Conservation (phyloP, 805 yeast genomes). For the Candida tammaniensis region DNA sequence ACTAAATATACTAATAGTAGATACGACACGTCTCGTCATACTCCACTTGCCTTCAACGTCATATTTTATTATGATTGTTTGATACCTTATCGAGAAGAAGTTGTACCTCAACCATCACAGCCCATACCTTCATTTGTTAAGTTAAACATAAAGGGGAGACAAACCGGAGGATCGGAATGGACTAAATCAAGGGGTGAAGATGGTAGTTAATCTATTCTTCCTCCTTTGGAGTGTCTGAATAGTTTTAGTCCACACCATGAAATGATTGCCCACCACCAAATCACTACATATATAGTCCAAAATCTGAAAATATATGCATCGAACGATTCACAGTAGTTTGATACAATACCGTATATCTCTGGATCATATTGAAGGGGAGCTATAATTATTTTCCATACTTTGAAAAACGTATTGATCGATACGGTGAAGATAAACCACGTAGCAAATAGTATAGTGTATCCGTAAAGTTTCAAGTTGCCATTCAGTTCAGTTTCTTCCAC, state of each 20-base stretch:
- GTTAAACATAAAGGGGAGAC: slow-evolving; percentile 48
- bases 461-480: slow-evolving; percentile 21
- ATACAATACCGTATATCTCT: slow-evolving; percentile 13
- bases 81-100: slow-evolving; percentile 33
- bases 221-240: slow-evolving; percentile 74
- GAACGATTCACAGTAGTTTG: slow-evolving; percentile 15
- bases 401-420: slow-evolving; percentile 33
- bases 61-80: slow-evolving; percentile 34
- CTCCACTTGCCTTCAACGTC: not conserved
- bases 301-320: slow-evolving; percentile 31
- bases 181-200: slow-evolving; percentile 73
- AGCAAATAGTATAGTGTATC: slow-evolving; percentile 25
- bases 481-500: not conserved
- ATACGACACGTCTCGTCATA: not conserved
- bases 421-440: slow-evolving; percentile 33
- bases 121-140: slow-evolving; percentile 15
- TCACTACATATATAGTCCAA: slow-evolving; percentile 40
- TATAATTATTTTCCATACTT: slow-evolving; percentile 33
- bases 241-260: slow-evolving; percentile 82
- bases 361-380: slow-evolving; percentile 23
- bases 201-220: slow-evolving; percentile 5
- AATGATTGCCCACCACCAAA: slow-evolving; percentile 64
- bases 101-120: slow-evolving; percentile 7
- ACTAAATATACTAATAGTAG: not conserved
- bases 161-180: slow-evolving; percentile 80